phyloP scores from a whole-genome alignment of 805 yeast species.

The Danielozyma ontarioensis region DNA sequence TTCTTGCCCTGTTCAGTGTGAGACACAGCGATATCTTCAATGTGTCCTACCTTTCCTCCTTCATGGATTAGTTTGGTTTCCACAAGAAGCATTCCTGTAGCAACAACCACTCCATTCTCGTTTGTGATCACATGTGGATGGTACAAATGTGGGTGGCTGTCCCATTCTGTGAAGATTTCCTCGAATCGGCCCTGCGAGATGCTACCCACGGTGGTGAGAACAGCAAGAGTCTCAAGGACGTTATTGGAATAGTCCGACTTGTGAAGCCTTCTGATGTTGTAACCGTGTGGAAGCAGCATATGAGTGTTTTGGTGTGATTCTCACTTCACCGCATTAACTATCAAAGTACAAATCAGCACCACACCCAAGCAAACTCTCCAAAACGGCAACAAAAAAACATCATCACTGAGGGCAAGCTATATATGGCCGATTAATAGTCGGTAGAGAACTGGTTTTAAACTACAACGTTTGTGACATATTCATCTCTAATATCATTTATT shows the following conservation, averaged over 20 bases:
- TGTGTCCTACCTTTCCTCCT: slow-evolving; percentile 85
- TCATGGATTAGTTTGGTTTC: slow-evolving; percentile 82
- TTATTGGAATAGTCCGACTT: slow-evolving; percentile 56
- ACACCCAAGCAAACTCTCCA: too few species aligned
- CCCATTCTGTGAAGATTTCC: slow-evolving; percentile 56
- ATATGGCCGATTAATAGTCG: too few species aligned
- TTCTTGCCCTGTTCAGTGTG: slow-evolving; percentile 74
- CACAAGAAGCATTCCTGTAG: slow-evolving; percentile 75
- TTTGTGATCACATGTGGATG: slow-evolving; percentile 66
- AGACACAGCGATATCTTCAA: slow-evolving; percentile 88
- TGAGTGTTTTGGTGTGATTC: too few species aligned
- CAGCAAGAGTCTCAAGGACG: slow-evolving; percentile 56
- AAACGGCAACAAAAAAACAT: too few species aligned
- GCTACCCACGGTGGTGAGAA: slow-evolving; percentile 79
- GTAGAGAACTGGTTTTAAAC: too few species aligned
- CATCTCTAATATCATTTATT: too few species aligned
- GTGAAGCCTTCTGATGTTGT: slow-evolving; percentile 54
- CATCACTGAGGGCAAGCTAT: too few species aligned
- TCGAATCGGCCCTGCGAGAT: slow-evolving; percentile 48
- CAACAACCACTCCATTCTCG: slow-evolving; percentile 53
- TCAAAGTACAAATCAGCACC: too few species aligned
- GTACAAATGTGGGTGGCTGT: slow-evolving; percentile 46
- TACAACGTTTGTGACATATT: too few species aligned
- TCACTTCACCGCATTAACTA: too few species aligned
- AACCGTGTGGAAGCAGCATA: slow-evolving; percentile 55